Percentiles rank a stretch among this genome's conserved stretches.
These are phyloP conservation scores for Allium fistulosum DNA, from an alignment of 106 monocot genomes.

Conservation along the genomic window DNA sequence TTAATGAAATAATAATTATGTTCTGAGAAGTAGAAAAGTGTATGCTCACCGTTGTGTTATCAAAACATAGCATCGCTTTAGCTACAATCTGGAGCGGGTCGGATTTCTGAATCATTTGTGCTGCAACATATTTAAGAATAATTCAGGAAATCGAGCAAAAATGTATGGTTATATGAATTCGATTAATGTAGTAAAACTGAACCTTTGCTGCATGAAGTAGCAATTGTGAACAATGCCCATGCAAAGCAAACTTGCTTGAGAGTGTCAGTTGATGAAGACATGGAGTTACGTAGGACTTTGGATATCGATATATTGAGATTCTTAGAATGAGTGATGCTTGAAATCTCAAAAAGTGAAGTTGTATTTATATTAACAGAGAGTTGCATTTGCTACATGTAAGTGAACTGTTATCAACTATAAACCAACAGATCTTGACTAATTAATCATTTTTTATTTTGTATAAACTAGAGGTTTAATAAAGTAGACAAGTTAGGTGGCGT, in stretches of 20 bases:
- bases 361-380: background rate
- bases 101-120: slow-evolving; percentile 1
- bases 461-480: background rate
- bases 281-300: background rate
- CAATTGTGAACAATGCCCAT: slow-evolving; percentile 9
- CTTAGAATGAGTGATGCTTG: background rate
- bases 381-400: background rate
- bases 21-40: too few relatives aligned
- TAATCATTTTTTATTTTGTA: background rate
- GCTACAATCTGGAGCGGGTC: slow-evolving; percentile 20
- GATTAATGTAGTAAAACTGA: background rate
- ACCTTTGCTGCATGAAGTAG: slow-evolving; percentile 18
- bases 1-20: background rate
- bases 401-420: background rate
- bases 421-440: slow-evolving; percentile 3
- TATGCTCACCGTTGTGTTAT: slow-evolving; percentile 15
- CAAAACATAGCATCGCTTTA: slow-evolving; percentile 18
- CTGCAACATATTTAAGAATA: background rate
- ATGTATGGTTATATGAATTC: background rate
- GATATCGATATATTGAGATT: background rate
- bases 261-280: background rate
- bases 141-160: background rate
- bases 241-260: slow-evolving; percentile 8
- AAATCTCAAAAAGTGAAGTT: background rate
- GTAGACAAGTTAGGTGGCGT: background rate